Conservation (phyloP, 139 green algal species). For the Coccomyxa sp. region DNA sequence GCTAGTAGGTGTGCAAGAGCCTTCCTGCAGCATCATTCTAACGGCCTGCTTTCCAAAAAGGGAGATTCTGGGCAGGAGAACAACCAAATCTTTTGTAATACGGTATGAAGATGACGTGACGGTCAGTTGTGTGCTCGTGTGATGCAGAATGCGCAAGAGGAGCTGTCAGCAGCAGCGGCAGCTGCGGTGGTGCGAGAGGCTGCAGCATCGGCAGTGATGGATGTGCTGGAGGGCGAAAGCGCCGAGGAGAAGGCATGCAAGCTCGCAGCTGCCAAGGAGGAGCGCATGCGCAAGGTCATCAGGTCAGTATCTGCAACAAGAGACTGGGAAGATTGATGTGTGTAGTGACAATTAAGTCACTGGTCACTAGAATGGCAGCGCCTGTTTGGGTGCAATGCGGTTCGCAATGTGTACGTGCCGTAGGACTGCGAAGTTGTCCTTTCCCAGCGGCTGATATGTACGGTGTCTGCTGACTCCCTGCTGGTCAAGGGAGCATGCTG, state of each 20-base stretch:
- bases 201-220: conserved; percentile 24
- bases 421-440: not conserved
- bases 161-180: conserved; percentile 37
- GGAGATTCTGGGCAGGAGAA: too few species aligned
- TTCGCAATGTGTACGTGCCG: too few species aligned
- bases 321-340: too few species aligned
- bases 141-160: conserved; percentile 18
- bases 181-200: conserved; percentile 50
- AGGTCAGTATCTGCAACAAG: conserved; percentile 10
- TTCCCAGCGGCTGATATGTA: not conserved
- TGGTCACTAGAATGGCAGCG: not conserved
- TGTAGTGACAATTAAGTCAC: not conserved
- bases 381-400: not conserved
- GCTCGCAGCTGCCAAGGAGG: conserved; percentile 43
- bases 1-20: too few species aligned
- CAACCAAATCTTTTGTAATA: too few species aligned
- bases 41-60: too few species aligned
- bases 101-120: too few species aligned
- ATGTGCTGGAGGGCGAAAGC: conserved; percentile 42
- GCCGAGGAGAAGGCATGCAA: conserved; percentile 47
- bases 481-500: too few species aligned
- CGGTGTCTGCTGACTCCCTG: not conserved
- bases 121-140: too few species aligned
- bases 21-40: too few species aligned
- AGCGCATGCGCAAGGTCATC: conserved; percentile 51